These are phyloP conservation scores for Mycena vitilis DNA, from an alignment of 768 basidiomycete species.

Conservation along the genomic window DNA sequence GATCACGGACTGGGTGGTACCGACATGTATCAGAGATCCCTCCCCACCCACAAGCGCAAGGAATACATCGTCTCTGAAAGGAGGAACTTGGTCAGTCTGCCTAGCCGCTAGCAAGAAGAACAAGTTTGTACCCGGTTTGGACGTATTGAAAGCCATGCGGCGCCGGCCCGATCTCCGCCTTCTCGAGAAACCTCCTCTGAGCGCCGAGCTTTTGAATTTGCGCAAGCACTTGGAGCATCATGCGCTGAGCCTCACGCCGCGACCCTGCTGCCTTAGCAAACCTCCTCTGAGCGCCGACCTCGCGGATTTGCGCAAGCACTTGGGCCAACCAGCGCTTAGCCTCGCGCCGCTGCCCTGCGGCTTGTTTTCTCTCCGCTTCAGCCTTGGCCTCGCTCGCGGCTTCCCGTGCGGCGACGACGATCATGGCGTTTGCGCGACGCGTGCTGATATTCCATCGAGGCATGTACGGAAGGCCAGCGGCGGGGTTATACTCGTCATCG, in stretches of 20 bases:
- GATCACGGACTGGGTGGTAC: too few relatives aligned
- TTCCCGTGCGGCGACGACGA: not conserved
- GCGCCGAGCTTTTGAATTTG: not conserved
- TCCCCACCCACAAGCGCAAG: not conserved
- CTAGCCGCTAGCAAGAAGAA: too few relatives aligned
- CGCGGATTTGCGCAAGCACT: too few relatives aligned
- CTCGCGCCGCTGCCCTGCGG: too few relatives aligned
- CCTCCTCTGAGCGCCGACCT: too few relatives aligned
- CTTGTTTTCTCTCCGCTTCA: too few relatives aligned
- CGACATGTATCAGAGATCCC: not conserved
- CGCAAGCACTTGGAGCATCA: not conserved
- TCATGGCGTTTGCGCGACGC: not conserved
- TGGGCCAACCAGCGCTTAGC: too few relatives aligned
- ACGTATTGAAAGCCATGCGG: not conserved
- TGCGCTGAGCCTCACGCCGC: not conserved
- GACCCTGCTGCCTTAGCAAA: not conserved
- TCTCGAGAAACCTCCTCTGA: not conserved
- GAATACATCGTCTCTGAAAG: not conserved
- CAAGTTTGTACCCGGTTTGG: not conserved
- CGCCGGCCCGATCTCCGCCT: not conserved
- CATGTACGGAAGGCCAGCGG: not conserved
- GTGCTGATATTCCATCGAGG: conserved; percentile 2
- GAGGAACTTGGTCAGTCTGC: too few relatives aligned
- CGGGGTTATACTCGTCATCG: conserved; percentile 2
- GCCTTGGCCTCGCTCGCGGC: not conserved